Conservation (phyloP, 352 stramenopile species). For the Plasmopara muralis region DNA sequence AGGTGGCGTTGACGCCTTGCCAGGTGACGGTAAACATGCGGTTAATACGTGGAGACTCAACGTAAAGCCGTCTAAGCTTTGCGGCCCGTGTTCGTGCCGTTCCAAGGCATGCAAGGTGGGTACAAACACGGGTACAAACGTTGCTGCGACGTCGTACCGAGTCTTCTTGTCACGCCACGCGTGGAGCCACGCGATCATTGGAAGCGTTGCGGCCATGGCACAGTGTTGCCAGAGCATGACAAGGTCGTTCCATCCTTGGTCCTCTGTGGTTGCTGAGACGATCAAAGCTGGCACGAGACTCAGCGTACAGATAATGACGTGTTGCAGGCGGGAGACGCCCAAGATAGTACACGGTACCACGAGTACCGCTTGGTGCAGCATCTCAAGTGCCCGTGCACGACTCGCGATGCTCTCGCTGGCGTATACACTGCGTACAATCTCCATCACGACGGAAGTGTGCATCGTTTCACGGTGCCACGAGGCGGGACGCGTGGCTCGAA, state of each 20-base stretch:
- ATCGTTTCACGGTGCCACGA: constrained; percentile 32
- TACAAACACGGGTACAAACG: constrained; percentile 15
- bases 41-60: constrained; percentile 26
- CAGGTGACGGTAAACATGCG: constrained; percentile 22
- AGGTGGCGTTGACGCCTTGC: not conserved
- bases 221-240: constrained; percentile 8
- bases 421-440: constrained; percentile 37
- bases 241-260: constrained; percentile 15
- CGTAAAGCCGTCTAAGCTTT: constrained; percentile 16
- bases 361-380: constrained; percentile 18
- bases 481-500: constrained; percentile 38
- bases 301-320: constrained; percentile 39
- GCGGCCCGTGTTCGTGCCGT: not conserved
- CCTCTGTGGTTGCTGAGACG: not conserved
- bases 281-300: constrained; percentile 29
- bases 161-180: not conserved
- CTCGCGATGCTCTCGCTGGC: constrained; percentile 2
- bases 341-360: constrained; percentile 31
- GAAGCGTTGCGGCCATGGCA: constrained; percentile 1
- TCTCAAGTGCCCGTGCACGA: constrained; percentile 17
- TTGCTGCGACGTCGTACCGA: not conserved
- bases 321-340: constrained; percentile 25
- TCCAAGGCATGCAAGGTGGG: constrained; percentile 16
- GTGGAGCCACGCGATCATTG: constrained; percentile 13
- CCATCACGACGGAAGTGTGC: constrained; percentile 40